phyloP scores from a whole-genome alignment of 2,329 filamentous ascomycete genomes.

The Trichoderma koningiopsis region DNA sequence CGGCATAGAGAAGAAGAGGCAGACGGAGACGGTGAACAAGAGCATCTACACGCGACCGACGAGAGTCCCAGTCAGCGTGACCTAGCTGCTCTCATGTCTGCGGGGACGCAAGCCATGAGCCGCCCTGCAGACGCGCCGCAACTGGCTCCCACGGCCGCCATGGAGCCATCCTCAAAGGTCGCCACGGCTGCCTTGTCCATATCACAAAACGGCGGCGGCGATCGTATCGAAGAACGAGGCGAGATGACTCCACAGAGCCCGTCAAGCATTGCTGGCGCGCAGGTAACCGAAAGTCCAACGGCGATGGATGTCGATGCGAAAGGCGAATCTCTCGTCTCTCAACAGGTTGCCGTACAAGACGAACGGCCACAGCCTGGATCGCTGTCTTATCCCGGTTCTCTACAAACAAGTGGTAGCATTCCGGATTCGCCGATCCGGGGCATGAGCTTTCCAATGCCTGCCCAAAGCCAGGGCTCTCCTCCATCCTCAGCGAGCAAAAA shows the following conservation, averaged over 20 bases:
- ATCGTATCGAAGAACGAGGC: conserved; percentile 42
- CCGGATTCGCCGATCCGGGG: conserved; percentile 51
- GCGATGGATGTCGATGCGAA: conserved; percentile 58
- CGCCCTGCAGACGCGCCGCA: conserved; percentile 57
- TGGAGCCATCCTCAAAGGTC: conserved; percentile 46
- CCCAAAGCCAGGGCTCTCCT: conserved; percentile 50
- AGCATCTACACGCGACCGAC: conserved; percentile 43
- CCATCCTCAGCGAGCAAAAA: conserved; percentile 72
- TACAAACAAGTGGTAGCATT: conserved; percentile 48
- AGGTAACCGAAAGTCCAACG: conserved; percentile 53
- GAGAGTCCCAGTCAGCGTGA: conserved; percentile 58
- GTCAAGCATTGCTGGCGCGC: conserved; percentile 46
- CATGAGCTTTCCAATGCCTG: conserved; percentile 60
- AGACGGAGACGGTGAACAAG: conserved; percentile 25
- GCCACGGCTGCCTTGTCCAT: conserved; percentile 38
- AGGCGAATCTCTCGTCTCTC: conserved; percentile 39
- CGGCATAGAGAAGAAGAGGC: conserved; percentile 44
- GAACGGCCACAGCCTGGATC: conserved; percentile 54
- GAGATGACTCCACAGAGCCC: conserved; percentile 50
- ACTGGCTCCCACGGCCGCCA: conserved; percentile 46
- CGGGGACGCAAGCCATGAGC: conserved; percentile 55
- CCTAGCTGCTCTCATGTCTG: conserved; percentile 57
- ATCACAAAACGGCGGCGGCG: conserved; percentile 38
- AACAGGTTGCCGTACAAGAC: conserved; percentile 52
- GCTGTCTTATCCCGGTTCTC: conserved; percentile 57